phyloP scores from a whole-genome alignment of 352 stramenopile genomes.

The Globisporangium carolinianum region DNA sequence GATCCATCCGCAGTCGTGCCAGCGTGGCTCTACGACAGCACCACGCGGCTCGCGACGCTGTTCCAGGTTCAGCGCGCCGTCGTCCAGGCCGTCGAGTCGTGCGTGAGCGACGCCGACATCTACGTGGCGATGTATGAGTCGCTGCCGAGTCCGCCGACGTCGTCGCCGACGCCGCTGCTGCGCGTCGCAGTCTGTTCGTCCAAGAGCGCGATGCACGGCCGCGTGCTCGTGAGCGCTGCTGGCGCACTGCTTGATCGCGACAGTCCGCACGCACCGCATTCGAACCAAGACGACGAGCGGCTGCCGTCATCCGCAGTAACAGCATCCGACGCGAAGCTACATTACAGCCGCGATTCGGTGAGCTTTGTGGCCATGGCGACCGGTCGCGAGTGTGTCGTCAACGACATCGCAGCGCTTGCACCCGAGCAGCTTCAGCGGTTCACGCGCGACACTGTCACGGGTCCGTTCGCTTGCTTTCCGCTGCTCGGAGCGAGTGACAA shows the following conservation, averaged over 20 bases:
- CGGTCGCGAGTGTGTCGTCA: constrained; percentile 22
- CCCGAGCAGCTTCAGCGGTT: constrained; percentile 20
- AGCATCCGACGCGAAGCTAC: too few species aligned
- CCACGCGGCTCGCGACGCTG: constrained; percentile 41
- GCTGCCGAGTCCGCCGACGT: constrained; percentile 27
- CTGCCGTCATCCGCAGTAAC: background rate
- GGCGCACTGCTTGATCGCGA: too few species aligned
- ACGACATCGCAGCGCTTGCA: constrained; percentile 23
- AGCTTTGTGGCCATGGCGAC: constrained; percentile 31
- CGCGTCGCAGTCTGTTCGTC: constrained; percentile 42
- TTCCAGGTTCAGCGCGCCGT: constrained; percentile 56
- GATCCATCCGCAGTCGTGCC: constrained; percentile 12
- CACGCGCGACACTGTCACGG: constrained; percentile 14
- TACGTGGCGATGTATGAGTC: constrained; percentile 62
- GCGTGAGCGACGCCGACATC: constrained; percentile 60
- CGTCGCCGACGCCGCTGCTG: constrained; percentile 25
- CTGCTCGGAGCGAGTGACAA: constrained; percentile 13
- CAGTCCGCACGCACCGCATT: background rate
- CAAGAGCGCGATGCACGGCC: constrained; percentile 39
- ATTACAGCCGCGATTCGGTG: constrained; percentile 4
- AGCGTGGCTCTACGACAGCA: constrained; percentile 8
- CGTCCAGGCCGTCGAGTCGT: constrained; percentile 41
- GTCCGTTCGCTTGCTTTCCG: constrained; percentile 52
- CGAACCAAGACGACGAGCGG: background rate
- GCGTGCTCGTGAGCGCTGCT: constrained; percentile 18